Conservation (phyloP, 768 basidiomycete genomes). For the Amanita rubescens region DNA sequence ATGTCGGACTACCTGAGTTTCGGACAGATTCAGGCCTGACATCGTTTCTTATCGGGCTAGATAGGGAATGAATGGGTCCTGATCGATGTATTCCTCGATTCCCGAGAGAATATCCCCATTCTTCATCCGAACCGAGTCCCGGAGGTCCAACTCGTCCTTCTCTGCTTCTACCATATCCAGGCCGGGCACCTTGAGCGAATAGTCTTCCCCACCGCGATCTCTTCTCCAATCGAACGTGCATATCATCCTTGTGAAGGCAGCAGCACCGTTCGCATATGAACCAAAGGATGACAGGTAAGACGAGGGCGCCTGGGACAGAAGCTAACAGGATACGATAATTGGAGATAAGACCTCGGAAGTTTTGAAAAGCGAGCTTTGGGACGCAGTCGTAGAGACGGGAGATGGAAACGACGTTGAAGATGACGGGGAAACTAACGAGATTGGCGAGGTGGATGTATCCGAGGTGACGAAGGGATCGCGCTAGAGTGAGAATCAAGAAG, state of each 20-base stretch:
- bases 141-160: not conserved
- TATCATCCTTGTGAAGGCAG: conserved; percentile 16
- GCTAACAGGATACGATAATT: conserved; percentile 20
- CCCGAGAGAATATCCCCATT: not conserved
- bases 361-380: not conserved
- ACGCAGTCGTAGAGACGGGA: not conserved
- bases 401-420: not conserved
- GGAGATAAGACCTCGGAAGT: conserved; percentile 12
- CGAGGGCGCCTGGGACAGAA: conserved; percentile 22
- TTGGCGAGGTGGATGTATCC: not conserved
- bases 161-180: conserved; percentile 8
- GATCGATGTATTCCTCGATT: not conserved
- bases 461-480: not conserved
- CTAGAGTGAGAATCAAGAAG: not conserved
- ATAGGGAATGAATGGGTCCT: conserved; percentile 9
- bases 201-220: not conserved
- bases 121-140: not conserved
- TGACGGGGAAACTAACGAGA: not conserved
- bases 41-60: too few relatives aligned
- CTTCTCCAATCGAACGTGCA: conserved; percentile 2
- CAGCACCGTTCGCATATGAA: conserved; percentile 30
- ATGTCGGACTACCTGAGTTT: too few relatives aligned
- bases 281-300: conserved; percentile 27
- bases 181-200: conserved; percentile 11
- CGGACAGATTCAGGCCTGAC: too few relatives aligned